These are phyloP conservation scores for Clarireedia monteithiana DNA, from an alignment of 2,329 filamentous ascomycete genomes.

Conservation along the genomic window DNA sequence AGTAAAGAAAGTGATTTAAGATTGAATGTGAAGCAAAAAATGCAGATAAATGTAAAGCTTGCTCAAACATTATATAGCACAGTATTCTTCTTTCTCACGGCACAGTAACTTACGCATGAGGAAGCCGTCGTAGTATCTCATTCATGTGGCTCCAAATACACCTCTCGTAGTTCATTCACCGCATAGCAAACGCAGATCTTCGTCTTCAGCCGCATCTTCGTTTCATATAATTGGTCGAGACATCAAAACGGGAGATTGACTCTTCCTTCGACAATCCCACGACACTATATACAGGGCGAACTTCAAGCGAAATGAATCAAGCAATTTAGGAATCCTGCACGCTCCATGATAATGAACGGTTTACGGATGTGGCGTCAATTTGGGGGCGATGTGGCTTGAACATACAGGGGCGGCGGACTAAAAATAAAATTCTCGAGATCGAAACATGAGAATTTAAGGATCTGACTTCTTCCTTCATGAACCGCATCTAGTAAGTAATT, in stretches of 20 bases:
- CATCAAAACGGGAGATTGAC: neutral
- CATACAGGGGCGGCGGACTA: neutral
- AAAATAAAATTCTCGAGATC: neutral
- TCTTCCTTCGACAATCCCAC: neutral
- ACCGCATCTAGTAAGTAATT: neutral
- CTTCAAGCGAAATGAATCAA: neutral
- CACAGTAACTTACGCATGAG: too few relatives aligned
- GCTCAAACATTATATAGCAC: neutral
- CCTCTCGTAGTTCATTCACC: too few relatives aligned
- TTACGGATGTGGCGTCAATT: neutral
- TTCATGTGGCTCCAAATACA: neutral
- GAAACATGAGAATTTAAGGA: neutral
- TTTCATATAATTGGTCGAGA: neutral
- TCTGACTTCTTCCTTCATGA: conserved; percentile 2
- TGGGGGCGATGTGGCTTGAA: neutral
- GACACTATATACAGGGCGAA: too few relatives aligned
- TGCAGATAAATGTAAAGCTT: neutral
- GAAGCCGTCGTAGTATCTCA: neutral
- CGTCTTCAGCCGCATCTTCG: neutral
- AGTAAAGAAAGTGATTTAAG: neutral
- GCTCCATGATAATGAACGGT: neutral
- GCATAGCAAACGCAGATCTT: neutral
- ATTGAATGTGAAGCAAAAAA: neutral
- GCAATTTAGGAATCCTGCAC: neutral
- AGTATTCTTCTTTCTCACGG: too few relatives aligned